Conservation (phyloP, 495 filamentous ascomycete genomes). For the Parmelia sp. region DNA sequence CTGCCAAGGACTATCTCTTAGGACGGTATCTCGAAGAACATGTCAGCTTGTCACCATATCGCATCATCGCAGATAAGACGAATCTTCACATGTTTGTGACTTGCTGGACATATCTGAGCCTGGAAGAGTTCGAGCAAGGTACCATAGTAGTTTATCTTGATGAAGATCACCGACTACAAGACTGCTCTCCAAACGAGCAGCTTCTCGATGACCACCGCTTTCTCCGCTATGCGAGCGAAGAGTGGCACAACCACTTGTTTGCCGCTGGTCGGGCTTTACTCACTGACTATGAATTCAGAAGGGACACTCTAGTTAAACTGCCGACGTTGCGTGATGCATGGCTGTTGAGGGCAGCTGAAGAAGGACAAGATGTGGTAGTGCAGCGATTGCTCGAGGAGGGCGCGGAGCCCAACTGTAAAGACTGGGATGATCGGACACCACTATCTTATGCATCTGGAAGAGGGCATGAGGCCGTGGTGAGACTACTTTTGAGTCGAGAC, state of each 20-base stretch:
- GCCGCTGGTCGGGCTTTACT: neutral
- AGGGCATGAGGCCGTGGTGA: neutral
- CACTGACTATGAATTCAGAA: neutral
- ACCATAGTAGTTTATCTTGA: neutral
- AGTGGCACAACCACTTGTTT: neutral
- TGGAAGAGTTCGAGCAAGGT: constrained; percentile 1
- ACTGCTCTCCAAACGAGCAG: fast-evolving
- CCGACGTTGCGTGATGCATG: constrained; percentile 9
- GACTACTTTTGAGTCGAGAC: neutral
- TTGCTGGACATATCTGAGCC: constrained; percentile 9
- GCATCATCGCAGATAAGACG: neutral
- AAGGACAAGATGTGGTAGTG: constrained; percentile 2
- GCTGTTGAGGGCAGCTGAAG: neutral
- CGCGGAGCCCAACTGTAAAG: neutral
- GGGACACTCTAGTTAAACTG: neutral
- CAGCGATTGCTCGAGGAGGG: constrained; percentile 2
- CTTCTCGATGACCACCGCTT: neutral
- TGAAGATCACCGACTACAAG: neutral
- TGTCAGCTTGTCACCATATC: neutral
- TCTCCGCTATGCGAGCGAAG: neutral
- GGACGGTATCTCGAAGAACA: neutral
- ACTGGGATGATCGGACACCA: neutral
- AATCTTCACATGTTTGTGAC: constrained; percentile 3
- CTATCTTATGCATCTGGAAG: neutral
- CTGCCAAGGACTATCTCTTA: constrained; percentile 25